phyloP scores from a whole-genome alignment of 345 rosid genomes.

The Cardamine resedifolia region DNA sequence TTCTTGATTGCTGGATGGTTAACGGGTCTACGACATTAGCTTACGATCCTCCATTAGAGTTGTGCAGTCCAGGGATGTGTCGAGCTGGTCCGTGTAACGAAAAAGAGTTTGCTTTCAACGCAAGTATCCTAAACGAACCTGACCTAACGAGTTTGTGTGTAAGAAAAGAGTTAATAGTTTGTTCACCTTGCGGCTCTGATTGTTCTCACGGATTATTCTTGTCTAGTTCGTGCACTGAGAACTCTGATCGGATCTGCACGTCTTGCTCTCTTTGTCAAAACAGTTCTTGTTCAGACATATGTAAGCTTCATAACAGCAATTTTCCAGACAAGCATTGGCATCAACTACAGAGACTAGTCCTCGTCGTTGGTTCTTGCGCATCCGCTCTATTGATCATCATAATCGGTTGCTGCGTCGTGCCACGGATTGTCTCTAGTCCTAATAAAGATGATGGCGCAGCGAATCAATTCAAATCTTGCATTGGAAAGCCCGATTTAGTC shows the following conservation, averaged over 20 bases:
- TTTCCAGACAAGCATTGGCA: constrained; percentile 54
- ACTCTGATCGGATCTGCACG: constrained; percentile 73
- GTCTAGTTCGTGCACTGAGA: constrained; percentile 69
- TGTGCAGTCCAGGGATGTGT: constrained; percentile 89
- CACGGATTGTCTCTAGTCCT: constrained; percentile 34
- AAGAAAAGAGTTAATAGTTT: constrained; percentile 64
- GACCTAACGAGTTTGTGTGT: constrained; percentile 73
- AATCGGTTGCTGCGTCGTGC: constrained; percentile 53
- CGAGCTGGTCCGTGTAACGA: constrained; percentile 51
- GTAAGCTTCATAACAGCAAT: constrained; percentile 48
- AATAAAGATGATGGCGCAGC: constrained; percentile 48
- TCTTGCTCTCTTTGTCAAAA: constrained; percentile 93
- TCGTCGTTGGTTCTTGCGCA: constrained; percentile 51
- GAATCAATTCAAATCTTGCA: constrained; percentile 55
- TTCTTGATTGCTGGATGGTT: constrained; percentile 81
- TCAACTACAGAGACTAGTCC: constrained; percentile 41
- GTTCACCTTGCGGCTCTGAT: constrained; percentile 72
- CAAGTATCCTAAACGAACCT: constrained; percentile 73
- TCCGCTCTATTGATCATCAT: constrained; percentile 47
- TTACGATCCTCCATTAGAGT: constrained; percentile 77
- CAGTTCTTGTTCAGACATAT: constrained; percentile 68
- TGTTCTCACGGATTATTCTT: constrained; percentile 76
- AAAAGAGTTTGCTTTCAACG: constrained; percentile 74
- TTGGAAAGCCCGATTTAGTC: constrained; percentile 56
- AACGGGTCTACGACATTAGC: constrained; percentile 46